Evolutionary conservation across 2,329 filamentous ascomycete genomes (phyloP).

Genomic region (Westerdykella sp.): DNA sequence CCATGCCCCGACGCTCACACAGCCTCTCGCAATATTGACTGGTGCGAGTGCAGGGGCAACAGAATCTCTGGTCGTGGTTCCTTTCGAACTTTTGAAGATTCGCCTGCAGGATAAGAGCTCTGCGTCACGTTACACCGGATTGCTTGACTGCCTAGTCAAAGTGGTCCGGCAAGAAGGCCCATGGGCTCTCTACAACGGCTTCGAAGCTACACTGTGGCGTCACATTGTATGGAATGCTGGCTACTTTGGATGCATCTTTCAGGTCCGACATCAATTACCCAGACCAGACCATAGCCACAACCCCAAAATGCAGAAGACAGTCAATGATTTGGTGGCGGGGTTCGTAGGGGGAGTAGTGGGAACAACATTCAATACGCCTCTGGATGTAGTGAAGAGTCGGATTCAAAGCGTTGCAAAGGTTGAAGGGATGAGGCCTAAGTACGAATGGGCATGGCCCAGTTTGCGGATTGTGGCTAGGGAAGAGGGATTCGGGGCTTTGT

Average conservation of each 20-base stretch:
- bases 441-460: constrained; percentile 28
- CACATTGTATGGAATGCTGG: constrained; percentile 31
- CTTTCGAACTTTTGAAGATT: constrained; percentile 28
- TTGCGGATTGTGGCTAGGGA: constrained; percentile 21
- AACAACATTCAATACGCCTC: constrained; percentile 26
- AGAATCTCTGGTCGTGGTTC: constrained; percentile 28
- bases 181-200: constrained; percentile 26
- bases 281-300: constrained; percentile 9
- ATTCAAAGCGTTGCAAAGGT: constrained; percentile 28
- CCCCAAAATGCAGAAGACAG: constrained; percentile 18
- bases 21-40: constrained; percentile 23
- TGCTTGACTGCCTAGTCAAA: constrained; percentile 23
- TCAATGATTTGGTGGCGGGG: constrained; percentile 23
- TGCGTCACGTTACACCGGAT: constrained; percentile 20
- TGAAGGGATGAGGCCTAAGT: constrained; percentile 18
- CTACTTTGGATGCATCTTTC: constrained; percentile 30
- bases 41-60: constrained; percentile 25
- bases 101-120: constrained; percentile 25
- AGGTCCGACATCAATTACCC: constrained; percentile 21
- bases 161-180: constrained; percentile 22
- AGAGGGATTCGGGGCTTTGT: constrained; percentile 23
- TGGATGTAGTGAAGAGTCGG: constrained; percentile 29
- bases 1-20: constrained; percentile 14
- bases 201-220: constrained; percentile 28
- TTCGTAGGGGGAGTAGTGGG: constrained; percentile 27